These are phyloP conservation scores for Wickerhamomyces rabaulensis DNA, from an alignment of 805 yeast species.

Conservation along the genomic window DNA sequence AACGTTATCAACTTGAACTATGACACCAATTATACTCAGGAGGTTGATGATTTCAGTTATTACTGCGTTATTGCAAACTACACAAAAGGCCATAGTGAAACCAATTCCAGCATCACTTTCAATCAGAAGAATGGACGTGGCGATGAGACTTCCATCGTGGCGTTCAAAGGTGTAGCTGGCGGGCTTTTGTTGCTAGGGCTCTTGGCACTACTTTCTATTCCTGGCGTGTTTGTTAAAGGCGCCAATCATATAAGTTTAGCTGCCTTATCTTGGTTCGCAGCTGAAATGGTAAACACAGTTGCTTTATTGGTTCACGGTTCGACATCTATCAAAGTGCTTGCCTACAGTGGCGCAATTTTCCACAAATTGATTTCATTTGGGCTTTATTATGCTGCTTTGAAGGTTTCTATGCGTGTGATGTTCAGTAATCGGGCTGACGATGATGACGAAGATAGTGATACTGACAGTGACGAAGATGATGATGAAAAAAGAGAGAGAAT, in stretches of 20 bases:
- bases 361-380: not conserved
- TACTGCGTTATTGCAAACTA: not conserved
- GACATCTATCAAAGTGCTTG: no score
- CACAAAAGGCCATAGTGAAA: not conserved
- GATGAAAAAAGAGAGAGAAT: not conserved
- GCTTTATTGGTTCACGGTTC: no score
- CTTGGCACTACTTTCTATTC: not conserved
- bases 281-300: not conserved
- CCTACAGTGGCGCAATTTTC: no score
- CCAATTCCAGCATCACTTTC: not conserved
- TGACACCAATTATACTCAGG: not conserved
- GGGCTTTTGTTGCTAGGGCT: not conserved
- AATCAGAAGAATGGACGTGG: not conserved
- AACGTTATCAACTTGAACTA: not conserved
- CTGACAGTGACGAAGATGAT: not conserved
- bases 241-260: not conserved
- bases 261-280: not conserved
- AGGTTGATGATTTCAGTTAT: not conserved
- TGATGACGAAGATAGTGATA: not conserved
- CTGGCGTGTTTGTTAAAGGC: not conserved
- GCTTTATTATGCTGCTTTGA: not conserved
- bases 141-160: not conserved
- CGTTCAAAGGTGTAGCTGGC: not conserved
- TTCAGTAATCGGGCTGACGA: not conserved
- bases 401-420: not conserved